These are phyloP conservation scores for Nitzschia sp. DNA, from an alignment of 108 stramenopile species.

Conservation along the genomic window DNA sequence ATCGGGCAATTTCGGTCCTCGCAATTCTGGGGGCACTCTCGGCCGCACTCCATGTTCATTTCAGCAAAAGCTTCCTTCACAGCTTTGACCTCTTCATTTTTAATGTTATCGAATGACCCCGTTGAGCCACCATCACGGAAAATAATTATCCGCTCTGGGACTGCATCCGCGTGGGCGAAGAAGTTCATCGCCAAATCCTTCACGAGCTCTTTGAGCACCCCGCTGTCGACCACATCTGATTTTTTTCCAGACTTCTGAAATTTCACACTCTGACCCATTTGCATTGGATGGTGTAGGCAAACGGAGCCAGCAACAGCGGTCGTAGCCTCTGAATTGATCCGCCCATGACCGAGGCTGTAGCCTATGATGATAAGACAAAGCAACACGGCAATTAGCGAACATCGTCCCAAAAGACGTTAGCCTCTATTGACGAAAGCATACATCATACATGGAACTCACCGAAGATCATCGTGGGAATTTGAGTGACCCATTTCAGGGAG, in stretches of 20 bases:
- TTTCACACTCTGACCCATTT: constrained; percentile 1
- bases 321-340: not conserved
- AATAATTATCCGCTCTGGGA: constrained; percentile 10
- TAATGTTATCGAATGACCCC: constrained; percentile 10
- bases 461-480: not conserved
- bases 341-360: constrained; percentile 1
- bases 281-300: not conserved
- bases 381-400: no score
- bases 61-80: constrained; percentile 4
- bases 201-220: constrained; percentile 8
- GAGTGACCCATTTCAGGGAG: not conserved
- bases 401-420: no score
- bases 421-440: no score
- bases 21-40: not conserved
- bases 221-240: not conserved
- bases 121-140: constrained; percentile 9
- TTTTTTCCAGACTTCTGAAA: not conserved
- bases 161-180: not conserved
- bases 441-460: no score
- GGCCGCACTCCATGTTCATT: not conserved
- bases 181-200: constrained; percentile 1
- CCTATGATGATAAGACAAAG: no score
- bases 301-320: constrained; percentile 5
- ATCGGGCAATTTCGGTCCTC: not conserved
- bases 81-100: not conserved